Evolutionary conservation across 2,329 filamentous ascomycete genomes (phyloP).

Genomic region (Amesomyces nigricolor): DNA sequence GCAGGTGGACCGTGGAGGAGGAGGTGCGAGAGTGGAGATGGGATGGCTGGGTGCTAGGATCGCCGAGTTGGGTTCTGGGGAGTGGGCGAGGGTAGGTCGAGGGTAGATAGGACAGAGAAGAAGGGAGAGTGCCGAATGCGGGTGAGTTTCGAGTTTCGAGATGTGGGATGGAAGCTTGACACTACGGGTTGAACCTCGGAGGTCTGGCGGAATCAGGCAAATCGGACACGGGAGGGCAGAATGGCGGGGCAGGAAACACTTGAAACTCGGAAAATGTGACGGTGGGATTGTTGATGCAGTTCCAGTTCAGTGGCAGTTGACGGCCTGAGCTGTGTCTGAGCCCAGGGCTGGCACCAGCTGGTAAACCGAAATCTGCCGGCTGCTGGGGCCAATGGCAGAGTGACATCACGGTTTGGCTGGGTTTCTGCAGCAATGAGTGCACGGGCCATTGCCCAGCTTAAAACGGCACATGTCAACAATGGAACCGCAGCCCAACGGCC

Average conservation of each 20-base stretch:
- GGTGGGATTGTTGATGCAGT: slow-evolving; percentile 7
- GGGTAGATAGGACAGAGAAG: neutral
- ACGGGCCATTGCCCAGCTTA: neutral
- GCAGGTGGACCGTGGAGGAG: slow-evolving; percentile 2
- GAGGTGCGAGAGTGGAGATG: slow-evolving; percentile 6
- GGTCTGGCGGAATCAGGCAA: neutral
- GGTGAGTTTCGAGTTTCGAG: neutral
- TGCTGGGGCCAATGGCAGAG: slow-evolving; percentile 6
- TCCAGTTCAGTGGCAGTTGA: neutral
- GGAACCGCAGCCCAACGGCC: neutral
- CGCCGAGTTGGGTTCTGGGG: neutral
- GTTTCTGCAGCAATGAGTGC: slow-evolving; percentile 25
- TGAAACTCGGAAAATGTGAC: neutral
- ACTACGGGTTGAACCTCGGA: too few relatives aligned
- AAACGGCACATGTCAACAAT: slow-evolving; percentile 24
- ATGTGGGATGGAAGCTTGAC: neutral
- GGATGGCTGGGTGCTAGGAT: too few relatives aligned
- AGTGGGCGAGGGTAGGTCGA: neutral
- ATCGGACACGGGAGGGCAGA: neutral
- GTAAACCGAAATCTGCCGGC: slow-evolving; percentile 8
- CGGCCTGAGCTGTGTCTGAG: neutral
- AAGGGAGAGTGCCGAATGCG: neutral
- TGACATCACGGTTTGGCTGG: slow-evolving; percentile 21
- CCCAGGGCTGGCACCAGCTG: slow-evolving; percentile 16
- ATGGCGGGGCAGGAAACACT: slow-evolving; percentile 4